Conservation (phyloP, 495 filamentous ascomycete species). For the Aspergillus indologenus region DNA sequence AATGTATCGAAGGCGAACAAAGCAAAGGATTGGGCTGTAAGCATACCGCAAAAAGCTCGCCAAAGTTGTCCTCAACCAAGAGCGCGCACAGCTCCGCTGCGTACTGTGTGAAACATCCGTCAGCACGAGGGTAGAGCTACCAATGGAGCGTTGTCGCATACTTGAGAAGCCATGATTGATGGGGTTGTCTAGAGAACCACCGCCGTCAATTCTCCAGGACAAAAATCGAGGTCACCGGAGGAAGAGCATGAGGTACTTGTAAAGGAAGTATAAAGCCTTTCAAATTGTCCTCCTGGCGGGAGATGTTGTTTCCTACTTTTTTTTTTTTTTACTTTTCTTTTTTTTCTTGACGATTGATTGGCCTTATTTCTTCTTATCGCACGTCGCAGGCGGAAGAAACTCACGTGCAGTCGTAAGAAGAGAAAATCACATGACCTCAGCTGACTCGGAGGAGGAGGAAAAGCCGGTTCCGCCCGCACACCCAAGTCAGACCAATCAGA, state of each 20-base stretch:
- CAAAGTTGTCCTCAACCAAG: slow-evolving; percentile 83
- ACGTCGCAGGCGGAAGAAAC: slow-evolving; percentile 23
- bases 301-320: slow-evolving; percentile 11
- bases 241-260: slow-evolving; percentile 34
- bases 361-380: slow-evolving; percentile 32
- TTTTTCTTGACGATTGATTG: not conserved
- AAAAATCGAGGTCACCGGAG: slow-evolving; percentile 60
- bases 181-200: slow-evolving; percentile 60
- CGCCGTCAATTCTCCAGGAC: slow-evolving; percentile 65
- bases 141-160: slow-evolving; percentile 27
- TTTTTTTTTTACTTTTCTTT: not conserved
- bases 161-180: slow-evolving; percentile 55
- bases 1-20: not conserved
- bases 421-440: slow-evolving; percentile 33
- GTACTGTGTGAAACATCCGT: slow-evolving; percentile 34
- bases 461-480: slow-evolving; percentile 49
- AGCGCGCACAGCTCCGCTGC: slow-evolving; percentile 80
- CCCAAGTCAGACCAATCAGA: slow-evolving; percentile 41
- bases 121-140: slow-evolving; percentile 17
- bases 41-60: slow-evolving; percentile 86
- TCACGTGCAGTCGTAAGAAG: slow-evolving; percentile 16
- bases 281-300: not conserved
- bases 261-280: not conserved
- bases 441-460: slow-evolving; percentile 29
- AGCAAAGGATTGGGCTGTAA: not conserved